A percentile compares a stretch with the other conserved stretches of the same genome.
Conservation (phyloP, 2,329 filamentous ascomycete species). For the Macrophomina pseudophaseolina region DNA sequence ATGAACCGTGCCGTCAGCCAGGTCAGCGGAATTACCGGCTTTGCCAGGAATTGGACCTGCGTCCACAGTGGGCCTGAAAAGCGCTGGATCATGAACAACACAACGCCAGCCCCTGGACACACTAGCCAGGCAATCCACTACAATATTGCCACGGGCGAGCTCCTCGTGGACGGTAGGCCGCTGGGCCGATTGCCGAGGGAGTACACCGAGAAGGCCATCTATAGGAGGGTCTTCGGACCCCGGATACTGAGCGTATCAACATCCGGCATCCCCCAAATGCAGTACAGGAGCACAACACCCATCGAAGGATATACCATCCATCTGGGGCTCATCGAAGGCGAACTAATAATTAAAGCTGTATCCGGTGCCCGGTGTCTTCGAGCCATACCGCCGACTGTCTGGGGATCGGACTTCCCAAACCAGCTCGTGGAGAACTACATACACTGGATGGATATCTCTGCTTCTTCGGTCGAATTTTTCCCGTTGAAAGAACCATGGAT, state of each 20-base stretch:
- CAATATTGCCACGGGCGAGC: conserved; percentile 57
- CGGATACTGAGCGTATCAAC: neutral
- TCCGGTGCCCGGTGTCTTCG: conserved; percentile 29
- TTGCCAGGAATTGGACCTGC: neutral
- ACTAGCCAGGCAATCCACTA: conserved; percentile 41
- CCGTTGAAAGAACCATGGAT: conserved; percentile 36
- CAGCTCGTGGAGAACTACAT: conserved; percentile 33
- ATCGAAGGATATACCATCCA: conserved; percentile 34
- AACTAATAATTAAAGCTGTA: conserved; percentile 36
- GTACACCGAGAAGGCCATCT: conserved; percentile 52
- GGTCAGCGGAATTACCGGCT: neutral
- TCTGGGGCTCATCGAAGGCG: conserved; percentile 39
- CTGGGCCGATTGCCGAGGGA: conserved; percentile 53
- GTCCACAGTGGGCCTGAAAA: too few relatives aligned
- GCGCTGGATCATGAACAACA: neutral
- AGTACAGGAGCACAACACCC: neutral
- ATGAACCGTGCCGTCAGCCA: conserved; percentile 30
- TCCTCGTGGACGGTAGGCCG: conserved; percentile 60
- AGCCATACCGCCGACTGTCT: conserved; percentile 42
- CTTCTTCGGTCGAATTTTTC: conserved; percentile 41
- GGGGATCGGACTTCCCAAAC: conserved; percentile 41
- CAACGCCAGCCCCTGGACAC: too few relatives aligned
- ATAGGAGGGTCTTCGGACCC: conserved; percentile 52
- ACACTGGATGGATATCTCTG: conserved; percentile 34
- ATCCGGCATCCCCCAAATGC: neutral